Conservation (phyloP, 495 filamentous ascomycete species). For the Hypoxylon trugodes region DNA sequence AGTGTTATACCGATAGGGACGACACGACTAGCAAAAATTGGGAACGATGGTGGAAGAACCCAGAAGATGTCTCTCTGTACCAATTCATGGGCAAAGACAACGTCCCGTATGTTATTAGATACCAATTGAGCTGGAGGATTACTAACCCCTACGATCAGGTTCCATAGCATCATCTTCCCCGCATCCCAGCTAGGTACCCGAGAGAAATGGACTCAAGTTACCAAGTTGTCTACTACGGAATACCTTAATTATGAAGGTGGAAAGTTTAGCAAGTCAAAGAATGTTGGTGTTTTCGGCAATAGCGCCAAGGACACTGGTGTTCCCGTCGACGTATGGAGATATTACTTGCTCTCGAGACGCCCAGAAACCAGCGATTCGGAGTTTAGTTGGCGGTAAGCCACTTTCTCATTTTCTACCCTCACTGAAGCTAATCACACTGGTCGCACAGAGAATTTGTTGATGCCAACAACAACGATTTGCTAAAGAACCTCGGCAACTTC, state of each 20-base stretch:
- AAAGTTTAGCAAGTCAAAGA: constrained; percentile 94
- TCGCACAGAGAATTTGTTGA: constrained; percentile 71
- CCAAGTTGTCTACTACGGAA: constrained; percentile 89
- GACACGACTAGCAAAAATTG: constrained; percentile 62
- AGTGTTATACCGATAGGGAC: constrained; percentile 76
- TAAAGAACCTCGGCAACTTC: constrained; percentile 92
- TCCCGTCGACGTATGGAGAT: constrained; percentile 86
- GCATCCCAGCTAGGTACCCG: constrained; percentile 83
- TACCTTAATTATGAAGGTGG: constrained; percentile 96
- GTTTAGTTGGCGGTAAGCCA: constrained; percentile 74
- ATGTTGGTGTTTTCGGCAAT: constrained; percentile 90
- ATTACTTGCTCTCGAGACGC: constrained; percentile 87
- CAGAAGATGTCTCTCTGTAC: constrained; percentile 86
- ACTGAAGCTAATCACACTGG: constrained; percentile 5
- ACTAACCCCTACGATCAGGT: constrained; percentile 31
- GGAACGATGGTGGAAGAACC: constrained; percentile 96
- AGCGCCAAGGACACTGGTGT: constrained; percentile 90
- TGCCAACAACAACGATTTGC: constrained; percentile 88
- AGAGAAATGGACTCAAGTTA: constrained; percentile 89
- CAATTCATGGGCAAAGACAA: constrained; percentile 99
- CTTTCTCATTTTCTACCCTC: not conserved
- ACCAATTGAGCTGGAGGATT: not conserved
- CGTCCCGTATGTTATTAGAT: constrained; percentile 82
- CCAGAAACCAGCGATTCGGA: constrained; percentile 90
- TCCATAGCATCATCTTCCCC: constrained; percentile 79